Base-by-base conservation (phyloP, 352 stramenopile genomes). In the Phytophthora citricola region DNA sequence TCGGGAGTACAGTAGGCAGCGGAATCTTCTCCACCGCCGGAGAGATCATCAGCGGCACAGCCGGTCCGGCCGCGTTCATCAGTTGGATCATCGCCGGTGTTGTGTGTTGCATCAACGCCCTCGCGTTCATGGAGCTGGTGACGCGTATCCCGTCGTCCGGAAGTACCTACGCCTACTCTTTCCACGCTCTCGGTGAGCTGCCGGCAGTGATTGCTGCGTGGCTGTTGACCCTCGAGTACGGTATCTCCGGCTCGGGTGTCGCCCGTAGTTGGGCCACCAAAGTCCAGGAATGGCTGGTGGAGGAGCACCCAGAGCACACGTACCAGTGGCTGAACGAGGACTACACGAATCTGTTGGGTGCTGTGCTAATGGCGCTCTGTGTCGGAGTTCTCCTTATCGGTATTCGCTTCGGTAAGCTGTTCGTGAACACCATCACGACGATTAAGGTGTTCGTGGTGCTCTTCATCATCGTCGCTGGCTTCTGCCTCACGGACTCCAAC, bases 261-360 rank as follows among this genome's bases (percentile, higher is more conserved):
- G 93, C 96, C 0, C 87, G 93, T 48, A 96, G 79, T 45, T 98
- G 95, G 95, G 94, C 91, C 17, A 79, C 83, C 54, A 98, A 98
- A 75, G 78, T 98, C 14, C 66, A 94, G 54, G 66, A 80, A 2
- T 93, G 85, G 85, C 66, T 87, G 26, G 17, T 67, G 1, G 57
- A 84, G 10, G 82, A 85, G 51, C 70, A 86, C 58, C 73, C 76
- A 3, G 36, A 71, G 24, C 38, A 58, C 38, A 54, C 71, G 38
- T 87, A 80, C 53, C 39, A 76, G 51, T 93, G 74, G 69, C 45
- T 91, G 26, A 90, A 93, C 54, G n/a, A 69, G 34, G 34, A 78
- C n/a, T 78, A 93, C 69, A 79, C 68, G 45, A 95, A 87, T 64
- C 50, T 89, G 5, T 63, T 87, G 6, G 85, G 62, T 15, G 84